These are phyloP conservation scores for Umbelopsis sp. DNA, from an alignment of 192 early-diverging fungal species.

Conservation along the genomic window DNA sequence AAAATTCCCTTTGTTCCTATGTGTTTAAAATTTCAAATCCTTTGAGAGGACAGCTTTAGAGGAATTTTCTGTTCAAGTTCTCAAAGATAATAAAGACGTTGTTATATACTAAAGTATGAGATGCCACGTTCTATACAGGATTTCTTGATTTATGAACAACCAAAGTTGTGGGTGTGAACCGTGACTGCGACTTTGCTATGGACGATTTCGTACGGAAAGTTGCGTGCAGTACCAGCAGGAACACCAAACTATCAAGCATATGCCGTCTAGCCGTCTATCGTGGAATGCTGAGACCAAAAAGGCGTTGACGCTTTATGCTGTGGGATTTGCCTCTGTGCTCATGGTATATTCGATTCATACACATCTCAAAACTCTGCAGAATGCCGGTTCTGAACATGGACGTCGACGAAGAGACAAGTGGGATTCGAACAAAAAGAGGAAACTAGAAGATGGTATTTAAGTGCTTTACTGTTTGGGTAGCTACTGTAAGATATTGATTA, in stretches of 20 bases:
- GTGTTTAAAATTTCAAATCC: not conserved
- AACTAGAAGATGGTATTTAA: conserved; percentile 24
- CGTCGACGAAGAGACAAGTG: conserved; percentile 8
- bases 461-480: not conserved
- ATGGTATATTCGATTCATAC: conserved; percentile 42
- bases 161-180: too few relatives aligned
- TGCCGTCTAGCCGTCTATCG: not conserved
- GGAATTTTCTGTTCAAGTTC: too few relatives aligned
- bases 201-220: too few relatives aligned
- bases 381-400: not conserved
- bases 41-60: not conserved
- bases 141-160: too few relatives aligned
- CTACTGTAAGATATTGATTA: not conserved
- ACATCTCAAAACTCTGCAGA: conserved; percentile 25
- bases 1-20: not conserved
- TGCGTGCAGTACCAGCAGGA: too few relatives aligned
- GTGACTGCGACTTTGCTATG: too few relatives aligned
- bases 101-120: too few relatives aligned
- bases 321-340: conserved; percentile 24
- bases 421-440: not conserved
- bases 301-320: conserved; percentile 3
- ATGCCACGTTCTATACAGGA: too few relatives aligned
- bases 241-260: not conserved
- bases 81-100: too few relatives aligned
- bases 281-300: conserved; percentile 3